phyloP scores from a whole-genome alignment of 2,329 filamentous ascomycete species.

The Elsinoe perseae region DNA sequence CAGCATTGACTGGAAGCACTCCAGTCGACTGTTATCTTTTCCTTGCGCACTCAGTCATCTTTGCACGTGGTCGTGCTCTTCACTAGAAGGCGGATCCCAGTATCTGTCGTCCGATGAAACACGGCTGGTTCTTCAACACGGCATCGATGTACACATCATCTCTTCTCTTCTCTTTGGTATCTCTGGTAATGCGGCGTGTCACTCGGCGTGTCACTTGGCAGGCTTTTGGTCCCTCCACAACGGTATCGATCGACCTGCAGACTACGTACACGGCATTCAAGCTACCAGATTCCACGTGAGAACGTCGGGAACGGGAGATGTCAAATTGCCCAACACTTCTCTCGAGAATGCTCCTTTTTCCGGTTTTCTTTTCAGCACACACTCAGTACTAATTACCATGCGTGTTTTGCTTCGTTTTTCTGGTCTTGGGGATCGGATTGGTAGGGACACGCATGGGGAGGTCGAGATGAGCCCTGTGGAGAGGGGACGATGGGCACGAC shows the following conservation, averaged over 20 bases:
- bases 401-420: background rate
- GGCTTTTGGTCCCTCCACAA: conserved; percentile 27
- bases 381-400: conserved; percentile 9
- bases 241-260: conserved; percentile 24
- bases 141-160: conserved; percentile 35
- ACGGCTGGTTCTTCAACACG: conserved; percentile 30
- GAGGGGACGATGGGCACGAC: background rate
- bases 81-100: conserved; percentile 6
- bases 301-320: background rate
- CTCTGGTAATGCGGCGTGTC: conserved; percentile 30
- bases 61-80: conserved; percentile 11
- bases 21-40: conserved; percentile 29
- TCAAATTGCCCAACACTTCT: conserved; percentile 3
- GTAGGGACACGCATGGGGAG: conserved; percentile 20
- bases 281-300: conserved; percentile 1
- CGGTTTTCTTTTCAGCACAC: conserved; percentile 14
- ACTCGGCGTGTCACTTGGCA: conserved; percentile 37
- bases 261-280: conserved; percentile 8
- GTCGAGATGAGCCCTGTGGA: conserved; percentile 8
- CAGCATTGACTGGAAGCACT: conserved; percentile 38
- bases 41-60: conserved; percentile 21
- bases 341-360: background rate
- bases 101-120: conserved; percentile 7
- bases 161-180: conserved; percentile 33
- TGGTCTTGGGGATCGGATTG: conserved; percentile 7